A percentile compares a stretch with the other conserved stretches of the same genome.
phyloP scores from a whole-genome alignment of 2,329 filamentous ascomycete species.

The Tolypocladium endophyticum region DNA sequence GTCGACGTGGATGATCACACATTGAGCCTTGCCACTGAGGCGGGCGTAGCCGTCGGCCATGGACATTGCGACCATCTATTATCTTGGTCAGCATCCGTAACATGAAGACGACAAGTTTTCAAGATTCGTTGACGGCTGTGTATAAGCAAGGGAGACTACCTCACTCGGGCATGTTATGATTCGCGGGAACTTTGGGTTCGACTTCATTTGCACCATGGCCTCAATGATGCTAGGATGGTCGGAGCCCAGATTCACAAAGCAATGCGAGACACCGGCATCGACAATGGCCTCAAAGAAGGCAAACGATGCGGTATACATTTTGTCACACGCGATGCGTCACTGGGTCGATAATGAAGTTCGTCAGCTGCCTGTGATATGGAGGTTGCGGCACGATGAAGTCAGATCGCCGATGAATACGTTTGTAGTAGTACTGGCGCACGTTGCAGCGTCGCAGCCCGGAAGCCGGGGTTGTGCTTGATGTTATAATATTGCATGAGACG shows the following conservation, averaged over 20 bases:
- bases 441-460: background rate
- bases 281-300: constrained; percentile 75
- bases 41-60: constrained; percentile 75
- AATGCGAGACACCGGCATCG: constrained; percentile 54
- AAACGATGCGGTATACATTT: constrained; percentile 63
- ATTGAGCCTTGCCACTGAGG: constrained; percentile 57
- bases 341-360: background rate
- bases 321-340: constrained; percentile 1
- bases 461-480: background rate
- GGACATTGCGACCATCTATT: constrained; percentile 70
- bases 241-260: constrained; percentile 55
- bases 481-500: background rate
- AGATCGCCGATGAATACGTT: background rate
- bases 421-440: background rate
- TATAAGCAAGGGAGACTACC: constrained; percentile 30
- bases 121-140: background rate
- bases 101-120: constrained; percentile 30
- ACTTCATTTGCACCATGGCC: constrained; percentile 65
- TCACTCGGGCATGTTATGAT: constrained; percentile 76
- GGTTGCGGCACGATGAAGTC: background rate
- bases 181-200: constrained; percentile 53
- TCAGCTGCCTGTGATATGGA: background rate
- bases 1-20: constrained; percentile 66
- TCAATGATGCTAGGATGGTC: constrained; percentile 70
- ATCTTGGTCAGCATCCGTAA: constrained; percentile 31